Percentiles rank a stretch among this genome's conserved stretches.
These are phyloP conservation scores for Pyracantha coccinea DNA, from an alignment of 331 rosid genomes.

Conservation along the genomic window DNA sequence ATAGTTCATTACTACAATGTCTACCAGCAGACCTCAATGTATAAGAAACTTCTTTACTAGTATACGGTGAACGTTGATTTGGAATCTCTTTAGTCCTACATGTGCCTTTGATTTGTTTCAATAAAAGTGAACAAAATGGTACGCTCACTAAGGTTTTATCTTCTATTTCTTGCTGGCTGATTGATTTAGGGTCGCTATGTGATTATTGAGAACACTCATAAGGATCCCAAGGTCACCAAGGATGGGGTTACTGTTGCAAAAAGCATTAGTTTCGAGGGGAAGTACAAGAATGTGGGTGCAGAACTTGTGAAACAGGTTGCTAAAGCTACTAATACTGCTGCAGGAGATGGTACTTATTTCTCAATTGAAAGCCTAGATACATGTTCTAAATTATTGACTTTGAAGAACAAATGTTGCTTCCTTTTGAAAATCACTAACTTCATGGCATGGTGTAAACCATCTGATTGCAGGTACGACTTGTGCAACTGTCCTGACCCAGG, in stretches of 20 bases:
- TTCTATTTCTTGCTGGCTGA: constrained; percentile 5
- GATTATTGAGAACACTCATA: constrained; percentile 55
- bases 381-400: background rate
- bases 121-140: background rate
- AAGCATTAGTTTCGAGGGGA: constrained; percentile 67
- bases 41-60: background rate
- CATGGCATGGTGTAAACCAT: constrained; percentile 8
- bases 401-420: background rate
- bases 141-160: background rate
- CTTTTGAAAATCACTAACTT: background rate
- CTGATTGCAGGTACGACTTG: constrained; percentile 82
- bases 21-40: background rate
- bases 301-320: constrained; percentile 90
- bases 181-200: constrained; percentile 83
- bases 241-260: constrained; percentile 95
- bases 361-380: background rate
- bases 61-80: background rate
- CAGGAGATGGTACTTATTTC: constrained; percentile 66
- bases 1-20: background rate
- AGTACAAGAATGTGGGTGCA: constrained; percentile 75
- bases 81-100: background rate
- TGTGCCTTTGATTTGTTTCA: background rate
- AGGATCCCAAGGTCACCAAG: constrained; percentile 69
- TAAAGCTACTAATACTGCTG: constrained; percentile 75
- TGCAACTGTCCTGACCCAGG: constrained; percentile 91